Conservation (phyloP, 306 rosid genomes). For the Quercus aquifolioides region DNA sequence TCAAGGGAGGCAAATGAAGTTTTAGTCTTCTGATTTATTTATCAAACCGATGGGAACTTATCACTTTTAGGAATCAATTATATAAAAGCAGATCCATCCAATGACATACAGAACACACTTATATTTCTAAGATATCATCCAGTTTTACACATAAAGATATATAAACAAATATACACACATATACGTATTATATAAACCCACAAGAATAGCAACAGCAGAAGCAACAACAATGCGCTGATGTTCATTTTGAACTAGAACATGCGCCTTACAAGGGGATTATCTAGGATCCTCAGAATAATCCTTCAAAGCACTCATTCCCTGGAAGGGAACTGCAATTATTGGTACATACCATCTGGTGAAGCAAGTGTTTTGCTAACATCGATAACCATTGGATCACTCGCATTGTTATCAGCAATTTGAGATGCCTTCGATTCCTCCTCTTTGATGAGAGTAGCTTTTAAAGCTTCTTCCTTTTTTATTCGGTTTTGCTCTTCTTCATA, state of each 20-base stretch:
- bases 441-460: conserved; percentile 78
- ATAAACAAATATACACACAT: not conserved
- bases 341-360: conserved; percentile 58
- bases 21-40: conserved; percentile 13
- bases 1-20: not conserved
- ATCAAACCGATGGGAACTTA: not conserved
- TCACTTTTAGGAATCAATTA: not conserved
- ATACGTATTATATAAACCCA: not conserved
- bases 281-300: not conserved
- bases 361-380: conserved; percentile 53
- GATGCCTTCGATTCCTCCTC: conserved; percentile 81
- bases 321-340: not conserved
- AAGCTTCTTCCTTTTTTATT: conserved; percentile 82
- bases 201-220: not conserved
- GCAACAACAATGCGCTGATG: not conserved
- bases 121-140: conserved; percentile 12
- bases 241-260: not conserved
- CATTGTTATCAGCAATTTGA: conserved; percentile 48
- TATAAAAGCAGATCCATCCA: conserved; percentile 9
- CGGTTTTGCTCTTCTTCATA: conserved; percentile 94
- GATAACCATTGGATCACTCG: conserved; percentile 71
- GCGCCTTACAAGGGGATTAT: not conserved
- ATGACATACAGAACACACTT: not conserved
- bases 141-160: not conserved
- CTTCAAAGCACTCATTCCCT: conserved; percentile 15